Percentiles rank a stretch among this genome's conserved stretches.
phyloP scores from a whole-genome alignment of 257 asterid genomes.

The Nicotiana tomentosiformis region DNA sequence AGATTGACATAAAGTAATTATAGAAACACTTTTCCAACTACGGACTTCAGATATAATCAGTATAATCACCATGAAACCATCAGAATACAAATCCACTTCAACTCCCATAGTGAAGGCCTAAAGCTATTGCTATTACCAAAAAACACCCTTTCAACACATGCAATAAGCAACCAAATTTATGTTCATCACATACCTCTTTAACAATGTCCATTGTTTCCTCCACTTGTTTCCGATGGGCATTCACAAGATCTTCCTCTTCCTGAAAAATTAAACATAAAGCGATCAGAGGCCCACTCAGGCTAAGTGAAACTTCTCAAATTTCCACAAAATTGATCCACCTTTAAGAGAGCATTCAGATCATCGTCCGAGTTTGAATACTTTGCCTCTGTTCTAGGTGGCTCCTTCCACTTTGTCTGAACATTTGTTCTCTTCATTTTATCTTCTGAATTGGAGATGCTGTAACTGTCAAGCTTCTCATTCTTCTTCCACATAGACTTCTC shows the following conservation, averaged over 20 bases:
- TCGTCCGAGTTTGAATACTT: slow-evolving; percentile 41
- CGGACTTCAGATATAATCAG: not conserved
- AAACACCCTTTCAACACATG: not conserved
- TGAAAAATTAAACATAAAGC: slow-evolving; percentile 20
- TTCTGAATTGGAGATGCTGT: slow-evolving; percentile 42
- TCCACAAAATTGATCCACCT: slow-evolving; percentile 36
- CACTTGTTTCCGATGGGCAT: slow-evolving; percentile 47
- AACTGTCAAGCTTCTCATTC: slow-evolving; percentile 48
- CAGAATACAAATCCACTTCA: not conserved
- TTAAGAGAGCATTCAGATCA: slow-evolving; percentile 64
- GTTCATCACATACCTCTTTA: slow-evolving; percentile 57
- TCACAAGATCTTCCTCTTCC: slow-evolving; percentile 73
- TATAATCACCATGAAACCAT: not conserved
- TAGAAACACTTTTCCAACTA: not conserved
- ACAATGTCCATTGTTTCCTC: slow-evolving; percentile 56
- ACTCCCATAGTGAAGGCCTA: not conserved
- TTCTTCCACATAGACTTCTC: slow-evolving; percentile 58
- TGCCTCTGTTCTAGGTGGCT: slow-evolving; percentile 60
- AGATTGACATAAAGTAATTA: not conserved
- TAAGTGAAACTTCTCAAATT: not conserved
- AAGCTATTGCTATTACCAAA: not conserved
- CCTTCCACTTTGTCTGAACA: slow-evolving; percentile 68
- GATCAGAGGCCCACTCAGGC: not conserved
- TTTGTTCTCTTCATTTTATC: slow-evolving; percentile 57
- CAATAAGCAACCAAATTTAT: too few relatives aligned